These are phyloP conservation scores for Trypanosomatidae sp. DNA, from an alignment of 208 protist genomes.

Conservation along the genomic window DNA sequence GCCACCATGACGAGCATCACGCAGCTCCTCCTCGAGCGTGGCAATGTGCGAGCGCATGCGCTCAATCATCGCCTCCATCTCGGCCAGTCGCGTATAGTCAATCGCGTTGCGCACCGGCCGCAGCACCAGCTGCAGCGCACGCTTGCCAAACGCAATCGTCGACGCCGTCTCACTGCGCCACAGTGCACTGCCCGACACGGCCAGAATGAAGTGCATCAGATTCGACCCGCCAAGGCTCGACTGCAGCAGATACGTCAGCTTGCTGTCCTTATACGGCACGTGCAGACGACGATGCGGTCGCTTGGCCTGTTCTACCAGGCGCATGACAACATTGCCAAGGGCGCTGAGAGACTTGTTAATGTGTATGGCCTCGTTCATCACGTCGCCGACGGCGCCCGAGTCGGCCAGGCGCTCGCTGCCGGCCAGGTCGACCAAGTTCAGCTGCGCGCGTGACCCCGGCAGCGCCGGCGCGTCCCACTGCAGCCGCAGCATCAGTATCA, in stretches of 20 bases:
- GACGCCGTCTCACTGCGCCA: constrained; percentile 77
- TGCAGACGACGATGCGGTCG: constrained; percentile 57
- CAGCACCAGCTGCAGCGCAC: constrained; percentile 75
- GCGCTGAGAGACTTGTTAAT: constrained; percentile 94
- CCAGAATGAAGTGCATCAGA: constrained; percentile 79
- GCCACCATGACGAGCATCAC: too few relatives aligned
- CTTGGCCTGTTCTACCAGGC: constrained; percentile 83
- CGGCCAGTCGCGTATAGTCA: constrained; percentile 83
- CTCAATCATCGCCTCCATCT: constrained; percentile 91
- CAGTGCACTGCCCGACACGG: constrained; percentile 59
- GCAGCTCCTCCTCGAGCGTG: constrained; percentile 63
- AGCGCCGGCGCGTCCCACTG: constrained; percentile 84
- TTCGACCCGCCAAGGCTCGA: constrained; percentile 81
- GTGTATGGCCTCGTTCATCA: constrained; percentile 84
- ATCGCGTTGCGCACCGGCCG: constrained; percentile 83
- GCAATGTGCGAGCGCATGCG: constrained; percentile 80
- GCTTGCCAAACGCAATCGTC: constrained; percentile 86
- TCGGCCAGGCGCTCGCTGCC: constrained; percentile 82
- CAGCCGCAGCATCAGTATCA: constrained; percentile 82
- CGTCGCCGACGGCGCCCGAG: constrained; percentile 75
- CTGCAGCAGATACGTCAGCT: constrained; percentile 89
- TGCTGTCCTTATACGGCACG: constrained; percentile 90
- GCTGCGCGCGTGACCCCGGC: constrained; percentile 68
- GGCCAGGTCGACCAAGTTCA: constrained; percentile 92
- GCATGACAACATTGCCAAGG: constrained; percentile 87